Conservation (phyloP, 768 basidiomycete species). For the Boletus rufocinnamomeus region DNA sequence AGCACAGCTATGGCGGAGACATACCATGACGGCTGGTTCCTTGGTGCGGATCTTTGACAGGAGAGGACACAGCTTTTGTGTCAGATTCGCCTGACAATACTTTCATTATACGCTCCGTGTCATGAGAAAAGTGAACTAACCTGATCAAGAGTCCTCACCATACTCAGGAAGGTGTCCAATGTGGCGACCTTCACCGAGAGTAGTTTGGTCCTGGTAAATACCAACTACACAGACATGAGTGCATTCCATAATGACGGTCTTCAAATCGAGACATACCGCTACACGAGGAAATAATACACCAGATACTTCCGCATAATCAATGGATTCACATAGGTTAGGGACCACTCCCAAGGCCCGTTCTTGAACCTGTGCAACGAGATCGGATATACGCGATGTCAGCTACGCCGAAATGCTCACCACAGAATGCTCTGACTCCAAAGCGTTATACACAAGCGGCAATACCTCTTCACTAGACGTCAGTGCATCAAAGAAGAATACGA, state of each 20-base stretch:
- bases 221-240: slow-evolving; percentile 53
- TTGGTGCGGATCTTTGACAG: slow-evolving; percentile 95
- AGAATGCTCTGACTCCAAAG: slow-evolving; percentile 93
- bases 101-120: not conserved
- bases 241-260: not conserved
- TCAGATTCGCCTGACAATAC: slow-evolving; percentile 70
- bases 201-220: slow-evolving; percentile 91
- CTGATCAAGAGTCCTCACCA: slow-evolving; percentile 91
- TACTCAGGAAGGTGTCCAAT: slow-evolving; percentile 74
- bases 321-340: slow-evolving; percentile 86
- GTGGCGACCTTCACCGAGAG: slow-evolving; percentile 91
- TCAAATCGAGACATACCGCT: slow-evolving; percentile 57
- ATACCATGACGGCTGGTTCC: slow-evolving; percentile 92
- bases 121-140: slow-evolving; percentile 37
- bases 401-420: slow-evolving; percentile 45
- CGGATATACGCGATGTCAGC: slow-evolving; percentile 1
- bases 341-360: slow-evolving; percentile 85
- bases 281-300: slow-evolving; percentile 88
- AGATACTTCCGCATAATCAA: slow-evolving; percentile 95
- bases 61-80: slow-evolving; percentile 93
- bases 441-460: slow-evolving; percentile 94
- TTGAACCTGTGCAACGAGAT: slow-evolving; percentile 64
- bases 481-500: not conserved
- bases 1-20: not conserved
- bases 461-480: slow-evolving; percentile 60